A percentile compares a stretch with the other conserved stretches of the same genome.
These are phyloP conservation scores for Kwoniella botswanensis DNA, from an alignment of 768 basidiomycete species.

Conservation along the genomic window DNA sequence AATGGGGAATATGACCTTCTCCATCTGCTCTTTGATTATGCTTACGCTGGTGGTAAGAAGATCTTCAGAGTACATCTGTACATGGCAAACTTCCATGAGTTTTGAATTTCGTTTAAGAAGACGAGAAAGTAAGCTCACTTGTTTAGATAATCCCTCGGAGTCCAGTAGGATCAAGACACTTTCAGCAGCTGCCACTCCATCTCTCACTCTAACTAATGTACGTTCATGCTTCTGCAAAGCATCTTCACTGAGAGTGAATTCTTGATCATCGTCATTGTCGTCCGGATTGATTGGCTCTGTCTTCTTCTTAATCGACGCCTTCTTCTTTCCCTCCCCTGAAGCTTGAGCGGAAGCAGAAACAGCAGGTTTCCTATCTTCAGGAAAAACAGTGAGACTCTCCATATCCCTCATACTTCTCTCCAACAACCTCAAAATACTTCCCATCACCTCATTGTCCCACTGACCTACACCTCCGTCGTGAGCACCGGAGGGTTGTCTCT, in stretches of 20 bases:
- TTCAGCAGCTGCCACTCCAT: slow-evolving; percentile 81
- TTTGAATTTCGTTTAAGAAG: too few relatives aligned
- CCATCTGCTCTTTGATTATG: slow-evolving; percentile 78
- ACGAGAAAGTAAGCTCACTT: slow-evolving; percentile 63
- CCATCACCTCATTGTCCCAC: slow-evolving; percentile 69
- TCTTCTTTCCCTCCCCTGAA: slow-evolving; percentile 26
- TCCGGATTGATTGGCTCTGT: slow-evolving; percentile 12
- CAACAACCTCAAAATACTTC: slow-evolving; percentile 73
- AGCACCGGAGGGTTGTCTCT: slow-evolving; percentile 61
- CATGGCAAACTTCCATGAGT: background rate
- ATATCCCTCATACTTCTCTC: slow-evolving; percentile 78
- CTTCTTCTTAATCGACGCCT: slow-evolving; percentile 61
- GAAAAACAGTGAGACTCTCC: slow-evolving; percentile 77
- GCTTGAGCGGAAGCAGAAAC: slow-evolving; percentile 8
- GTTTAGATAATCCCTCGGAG: slow-evolving; percentile 80
- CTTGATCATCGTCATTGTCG: slow-evolving; percentile 43
- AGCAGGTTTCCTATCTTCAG: slow-evolving; percentile 60
- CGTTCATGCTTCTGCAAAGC: slow-evolving; percentile 58
- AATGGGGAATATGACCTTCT: slow-evolving; percentile 80
- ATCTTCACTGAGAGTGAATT: slow-evolving; percentile 54
- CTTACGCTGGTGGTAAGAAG: slow-evolving; percentile 78
- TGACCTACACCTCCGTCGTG: slow-evolving; percentile 63
- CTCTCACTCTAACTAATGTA: slow-evolving; percentile 65
- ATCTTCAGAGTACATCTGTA: slow-evolving; percentile 92
- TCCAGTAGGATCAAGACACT: slow-evolving; percentile 78